Percentiles rank a stretch among this genome's conserved stretches.
Conservation (phyloP, 768 basidiomycete species). For the Lentinula lateritia region DNA sequence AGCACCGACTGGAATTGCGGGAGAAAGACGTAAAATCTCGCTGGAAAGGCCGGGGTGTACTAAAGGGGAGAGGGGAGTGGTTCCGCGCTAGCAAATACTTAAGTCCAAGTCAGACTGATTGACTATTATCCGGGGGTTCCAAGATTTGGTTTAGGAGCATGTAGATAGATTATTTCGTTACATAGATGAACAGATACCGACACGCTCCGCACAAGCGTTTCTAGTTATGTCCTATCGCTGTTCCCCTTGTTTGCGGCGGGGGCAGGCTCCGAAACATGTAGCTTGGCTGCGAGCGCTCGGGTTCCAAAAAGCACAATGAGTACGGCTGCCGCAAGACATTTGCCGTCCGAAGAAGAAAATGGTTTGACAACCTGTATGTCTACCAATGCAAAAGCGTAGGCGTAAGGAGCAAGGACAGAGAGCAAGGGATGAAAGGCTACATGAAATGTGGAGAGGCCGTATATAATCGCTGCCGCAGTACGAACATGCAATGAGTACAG, state of each 20-base stretch:
- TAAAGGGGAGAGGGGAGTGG: too few species aligned
- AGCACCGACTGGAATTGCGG: too few species aligned
- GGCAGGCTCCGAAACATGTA: neutral
- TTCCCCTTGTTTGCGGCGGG: neutral
- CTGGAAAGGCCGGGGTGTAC: too few species aligned
- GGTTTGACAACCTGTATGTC: neutral
- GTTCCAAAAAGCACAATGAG: conserved; percentile 1
- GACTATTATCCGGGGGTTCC: too few species aligned
- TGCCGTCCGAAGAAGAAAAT: neutral
- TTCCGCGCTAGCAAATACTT: too few species aligned
- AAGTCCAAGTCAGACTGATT: too few species aligned
- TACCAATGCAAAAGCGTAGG: neutral
- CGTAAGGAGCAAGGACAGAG: neutral
- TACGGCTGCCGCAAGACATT: neutral
- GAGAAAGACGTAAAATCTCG: too few species aligned
- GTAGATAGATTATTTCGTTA: too few species aligned
- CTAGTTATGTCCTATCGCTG: neutral
- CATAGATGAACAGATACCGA: too few species aligned
- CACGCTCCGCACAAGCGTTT: neutral
- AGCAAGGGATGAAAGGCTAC: neutral
- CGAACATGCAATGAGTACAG: neutral
- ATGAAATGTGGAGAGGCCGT: neutral
- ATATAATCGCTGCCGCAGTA: neutral
- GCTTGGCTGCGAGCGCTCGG: neutral
- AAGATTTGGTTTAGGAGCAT: too few species aligned